Evolutionary conservation across 495 filamentous ascomycete species (phyloP), one percentile per base, ranked within the genome.

Genomic region (Cercophora sp.): DNA sequence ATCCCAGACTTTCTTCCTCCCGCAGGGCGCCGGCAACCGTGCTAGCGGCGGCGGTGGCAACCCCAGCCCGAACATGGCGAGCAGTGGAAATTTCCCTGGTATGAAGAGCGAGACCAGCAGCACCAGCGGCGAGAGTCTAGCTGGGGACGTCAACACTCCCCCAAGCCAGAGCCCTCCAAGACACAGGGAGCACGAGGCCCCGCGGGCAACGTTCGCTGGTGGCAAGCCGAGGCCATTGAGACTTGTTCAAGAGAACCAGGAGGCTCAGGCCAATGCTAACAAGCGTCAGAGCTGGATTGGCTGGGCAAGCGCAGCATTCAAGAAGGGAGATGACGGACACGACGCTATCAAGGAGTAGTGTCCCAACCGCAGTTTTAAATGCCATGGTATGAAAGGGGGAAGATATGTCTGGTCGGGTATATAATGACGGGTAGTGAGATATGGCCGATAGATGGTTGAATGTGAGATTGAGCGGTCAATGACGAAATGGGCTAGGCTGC

Each of bases 211-310:
- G 9, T 75, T 85, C 45, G 75, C 75, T 2, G 86, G 86, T 4
- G 91, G 83, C 56, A 89, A 89, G 61, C 78, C 94, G 43, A 79
- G 93, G 25, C 93, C 93, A 1, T 70, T 98, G 62, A 76, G 92
- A 34, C 77, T 98, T 9, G 93, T 98, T 48, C 86, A 90, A 70
- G 87, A 79, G 71, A 76, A 71, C 32, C 51, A 59, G 36, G 66
- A 60, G 20, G 67, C 64, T 42, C 67, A 68, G 15, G 56, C 56
- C 8, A 63, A 59, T 10, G 68, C 62, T 25, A 70, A 67, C 50
- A 81, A 81, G 68, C 63, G 79, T 23, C 66, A 67, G 20, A 81
- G 78, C 59, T 83, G 79, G 79, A 76, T 82, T 31, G 79, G 79
- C 2, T 82, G 79, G 79, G 71, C 69, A 13, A 63, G 60, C 34